Base-by-base conservation (phyloP, 2,329 filamentous ascomycete species). In the Fusarium albosuccineum region DNA sequence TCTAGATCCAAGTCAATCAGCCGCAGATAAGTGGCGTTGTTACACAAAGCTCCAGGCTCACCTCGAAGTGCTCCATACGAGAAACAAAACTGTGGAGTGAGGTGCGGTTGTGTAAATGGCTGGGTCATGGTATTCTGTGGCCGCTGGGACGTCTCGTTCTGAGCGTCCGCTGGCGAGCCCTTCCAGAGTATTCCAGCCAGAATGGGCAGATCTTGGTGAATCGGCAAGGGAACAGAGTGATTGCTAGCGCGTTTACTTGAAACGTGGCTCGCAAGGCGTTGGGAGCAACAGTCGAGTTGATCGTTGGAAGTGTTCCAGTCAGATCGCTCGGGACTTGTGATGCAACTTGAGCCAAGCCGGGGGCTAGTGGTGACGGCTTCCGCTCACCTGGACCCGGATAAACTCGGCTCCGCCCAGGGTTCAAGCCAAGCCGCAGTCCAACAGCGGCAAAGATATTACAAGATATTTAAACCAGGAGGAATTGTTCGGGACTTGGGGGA, bases 51-150 rank as follows among this genome's bases (percentile, higher is more conserved):
- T 33, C 13, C 13, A 6, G 34, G 34, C 83, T 41, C 77, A 92
- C 92, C 91, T 88, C 87, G 84, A 48, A 94, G 80, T 16, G 87
- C 85, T 46, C 86, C 84, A 54, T 89, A 89, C 11, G 90, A 90
- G 77, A 94, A 94, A 79, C 92, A 96, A 74, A 94, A 92, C 76
- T 92, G 90, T 44, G 90, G 91, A 62, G 87, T 91, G 65, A 94
- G 81, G 30, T 74, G 77, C 53, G 89, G 89, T 58, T 78, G 75
- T 10, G 73, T 59, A n/a, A 81, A 78, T 40, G 81, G 78, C 62
- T 81, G 78, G 44, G 80, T 79, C 85, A 86, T 87, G 68, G 74
- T 83, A 70, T 77, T 75, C 48, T 60, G 70, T 66, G 73, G 73
- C 66, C 68, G 66, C 62, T 74, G 66, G 48, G 70, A 70, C 60